Base-by-base conservation (phyloP, 352 stramenopile species). In the Phytophthora megakarya region DNA sequence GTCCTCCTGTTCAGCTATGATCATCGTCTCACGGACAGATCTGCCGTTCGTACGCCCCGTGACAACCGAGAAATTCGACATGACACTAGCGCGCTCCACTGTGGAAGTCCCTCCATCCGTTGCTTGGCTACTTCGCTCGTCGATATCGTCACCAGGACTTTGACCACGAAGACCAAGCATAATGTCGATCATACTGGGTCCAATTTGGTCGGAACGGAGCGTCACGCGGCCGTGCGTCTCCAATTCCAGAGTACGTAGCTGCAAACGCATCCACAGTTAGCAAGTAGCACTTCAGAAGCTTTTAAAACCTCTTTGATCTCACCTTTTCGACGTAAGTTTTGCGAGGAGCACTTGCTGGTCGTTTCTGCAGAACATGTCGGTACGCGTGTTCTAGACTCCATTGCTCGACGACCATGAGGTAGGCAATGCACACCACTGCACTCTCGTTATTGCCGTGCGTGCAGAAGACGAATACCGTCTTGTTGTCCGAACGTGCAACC, bases 381-480 rank as follows among this genome's bases (percentile, higher is more conserved):
- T 86, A 89, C 11, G 79, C 77, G 43, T 75, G 79, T 43, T 88
- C 81, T 8, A 90, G 68, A 46, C 68, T 81, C 81, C 79, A 90
- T 33, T 76, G 60, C 61, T 86, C 67, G 12, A 74, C 61, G 0
- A 90, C 46, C 76, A 90, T 81, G 16, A 90, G 65, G 35, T 80
- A 89, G 43, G 79, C 72, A 37, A 90, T 86, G 55, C 81, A 90
- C 15, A 88, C 76, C 6, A 90, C 80, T 15, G 73, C 78, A 37
- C 81, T 81, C 57, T 90, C 81, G 60, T 90, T 90, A 50, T 81
- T 89, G 43, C 81, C 81, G 26, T 89, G 76, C 15, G 81, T 90
- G 56, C 81, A 90, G 49, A 82, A 88, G n/a, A 90, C 74, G 35
- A 90, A 84, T 0, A 89, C 74, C 12, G 74, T 88, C 52, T 80